Evolutionary conservation across 768 basidiomycete species (phyloP).

Genomic region (Boletus eberwhitei): DNA sequence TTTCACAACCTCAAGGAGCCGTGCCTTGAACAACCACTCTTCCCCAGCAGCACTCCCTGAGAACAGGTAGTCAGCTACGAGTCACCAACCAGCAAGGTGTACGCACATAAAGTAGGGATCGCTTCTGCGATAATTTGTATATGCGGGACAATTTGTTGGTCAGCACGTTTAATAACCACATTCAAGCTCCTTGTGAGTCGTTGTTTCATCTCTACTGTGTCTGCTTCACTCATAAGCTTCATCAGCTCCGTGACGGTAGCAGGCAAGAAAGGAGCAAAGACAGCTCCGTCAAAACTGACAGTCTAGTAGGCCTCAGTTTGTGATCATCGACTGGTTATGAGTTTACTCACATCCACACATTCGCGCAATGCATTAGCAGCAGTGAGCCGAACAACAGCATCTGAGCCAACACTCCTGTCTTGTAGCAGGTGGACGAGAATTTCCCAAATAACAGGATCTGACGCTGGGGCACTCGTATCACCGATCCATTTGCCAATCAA

Average conservation of each 20-base stretch:
- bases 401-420: constrained; percentile 66
- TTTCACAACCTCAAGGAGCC: constrained; percentile 65
- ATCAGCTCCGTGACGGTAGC: constrained; percentile 62
- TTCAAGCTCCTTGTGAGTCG: constrained; percentile 69
- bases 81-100: not conserved
- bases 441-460: constrained; percentile 72
- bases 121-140: constrained; percentile 57
- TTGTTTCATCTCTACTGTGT: constrained; percentile 74
- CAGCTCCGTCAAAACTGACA: constrained; percentile 54
- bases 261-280: constrained; percentile 69
- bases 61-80: constrained; percentile 10
- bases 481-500: constrained; percentile 86
- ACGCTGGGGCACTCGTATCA: constrained; percentile 58
- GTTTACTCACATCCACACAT: constrained; percentile 73
- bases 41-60: constrained; percentile 67
- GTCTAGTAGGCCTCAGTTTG: constrained; percentile 42
- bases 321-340: not conserved
- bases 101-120: constrained; percentile 70
- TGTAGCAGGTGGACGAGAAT: constrained; percentile 73
- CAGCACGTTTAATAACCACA: constrained; percentile 56
- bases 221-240: constrained; percentile 66
- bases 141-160: constrained; percentile 62
- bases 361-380: constrained; percentile 77
- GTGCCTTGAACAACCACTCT: constrained; percentile 69
- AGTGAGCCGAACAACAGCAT: constrained; percentile 83